Evolutionary conservation across 2,329 filamentous ascomycete species (phyloP).

Genomic region (Septoria petroselini): DNA sequence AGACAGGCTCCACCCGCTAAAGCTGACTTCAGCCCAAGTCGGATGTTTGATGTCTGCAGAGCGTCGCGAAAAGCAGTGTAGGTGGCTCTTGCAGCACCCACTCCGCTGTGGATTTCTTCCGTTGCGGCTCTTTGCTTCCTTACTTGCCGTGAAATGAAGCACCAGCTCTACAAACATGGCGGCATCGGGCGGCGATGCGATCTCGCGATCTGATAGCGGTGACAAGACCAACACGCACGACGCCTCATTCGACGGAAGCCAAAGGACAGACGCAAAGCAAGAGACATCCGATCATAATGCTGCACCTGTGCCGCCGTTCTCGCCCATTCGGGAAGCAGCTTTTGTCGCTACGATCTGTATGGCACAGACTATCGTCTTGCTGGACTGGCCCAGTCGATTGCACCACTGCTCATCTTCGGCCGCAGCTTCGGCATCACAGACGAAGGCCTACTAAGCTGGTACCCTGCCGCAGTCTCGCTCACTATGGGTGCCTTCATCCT

Average conservation of each 20-base stretch:
- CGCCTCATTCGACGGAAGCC: neutral
- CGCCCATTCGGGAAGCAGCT: conserved; percentile 26
- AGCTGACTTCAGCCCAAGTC: neutral
- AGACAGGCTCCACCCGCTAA: neutral
- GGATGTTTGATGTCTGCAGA: too few species aligned
- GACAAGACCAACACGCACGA: neutral
- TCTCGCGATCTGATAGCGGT: too few species aligned
- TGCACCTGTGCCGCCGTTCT: neutral
- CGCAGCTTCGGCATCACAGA: conserved; percentile 41
- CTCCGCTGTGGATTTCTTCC: too few species aligned
- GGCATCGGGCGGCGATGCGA: too few species aligned
- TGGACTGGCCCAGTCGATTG: conserved; percentile 19
- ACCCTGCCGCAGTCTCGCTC: conserved; percentile 43
- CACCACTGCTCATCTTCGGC: conserved; percentile 39
- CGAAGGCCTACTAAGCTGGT: conserved; percentile 46
- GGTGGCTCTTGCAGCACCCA: too few species aligned
- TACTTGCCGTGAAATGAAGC: too few species aligned
- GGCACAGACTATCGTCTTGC: conserved; percentile 18
- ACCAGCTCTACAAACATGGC: too few species aligned
- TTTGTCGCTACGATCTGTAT: conserved; percentile 28
- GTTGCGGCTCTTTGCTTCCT: too few species aligned
- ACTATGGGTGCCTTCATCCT: conserved; percentile 46
- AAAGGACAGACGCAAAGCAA: neutral
- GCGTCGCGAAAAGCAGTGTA: too few species aligned
- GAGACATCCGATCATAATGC: neutral